Evolutionary conservation across 1,284 basidiomycete species (phyloP).

Genomic region (Leccinum insolens): DNA sequence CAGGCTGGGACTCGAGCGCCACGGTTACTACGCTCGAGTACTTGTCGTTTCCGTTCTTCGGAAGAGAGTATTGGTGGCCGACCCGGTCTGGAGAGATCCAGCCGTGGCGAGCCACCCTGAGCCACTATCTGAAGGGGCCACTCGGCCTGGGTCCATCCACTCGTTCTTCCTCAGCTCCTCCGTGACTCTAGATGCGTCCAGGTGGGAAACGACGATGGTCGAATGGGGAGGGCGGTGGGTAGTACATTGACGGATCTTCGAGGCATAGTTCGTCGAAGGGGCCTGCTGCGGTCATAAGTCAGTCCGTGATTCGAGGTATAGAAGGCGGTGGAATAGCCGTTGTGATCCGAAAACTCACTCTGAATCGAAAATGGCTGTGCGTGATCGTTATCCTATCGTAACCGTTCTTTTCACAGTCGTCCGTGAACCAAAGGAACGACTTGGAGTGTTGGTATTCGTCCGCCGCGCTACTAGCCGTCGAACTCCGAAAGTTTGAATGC

Average conservation of each 20-base stretch:
- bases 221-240: slow-evolving; percentile 43
- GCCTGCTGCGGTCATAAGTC: slow-evolving; percentile 23
- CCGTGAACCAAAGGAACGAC: slow-evolving; percentile 30
- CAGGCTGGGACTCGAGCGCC: too few species aligned
- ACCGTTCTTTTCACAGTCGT: slow-evolving; percentile 25
- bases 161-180: too few species aligned
- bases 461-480: slow-evolving; percentile 54
- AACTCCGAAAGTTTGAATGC: slow-evolving; percentile 63
- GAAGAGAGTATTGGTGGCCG: too few species aligned
- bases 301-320: background rate
- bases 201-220: slow-evolving; percentile 46
- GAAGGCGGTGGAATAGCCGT: too few species aligned
- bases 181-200: too few species aligned
- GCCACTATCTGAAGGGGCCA: too few species aligned
- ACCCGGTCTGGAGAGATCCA: too few species aligned
- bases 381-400: slow-evolving; percentile 10
- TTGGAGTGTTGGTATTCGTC: slow-evolving; percentile 36
- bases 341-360: too few species aligned
- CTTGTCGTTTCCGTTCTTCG: too few species aligned
- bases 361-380: background rate
- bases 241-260: slow-evolving; percentile 19
- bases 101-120: too few species aligned
- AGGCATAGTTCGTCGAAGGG: slow-evolving; percentile 3
- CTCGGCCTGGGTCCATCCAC: too few species aligned
- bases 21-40: too few species aligned